Base-by-base conservation (phyloP, 2,329 filamentous ascomycete genomes). In the Zarea fungicola region DNA sequence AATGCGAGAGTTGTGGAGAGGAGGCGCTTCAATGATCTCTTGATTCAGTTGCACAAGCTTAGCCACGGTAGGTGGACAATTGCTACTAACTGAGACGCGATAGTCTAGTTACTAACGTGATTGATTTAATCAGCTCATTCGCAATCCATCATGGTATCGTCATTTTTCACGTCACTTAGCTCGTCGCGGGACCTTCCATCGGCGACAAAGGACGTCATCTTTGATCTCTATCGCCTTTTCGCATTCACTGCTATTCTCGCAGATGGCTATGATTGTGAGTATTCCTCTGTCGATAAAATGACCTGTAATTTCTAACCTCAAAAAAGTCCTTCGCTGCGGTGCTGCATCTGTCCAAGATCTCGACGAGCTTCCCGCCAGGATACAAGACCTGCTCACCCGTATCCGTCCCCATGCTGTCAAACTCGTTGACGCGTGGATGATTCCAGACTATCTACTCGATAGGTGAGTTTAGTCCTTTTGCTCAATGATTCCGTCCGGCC, bases 361-460 rank as follows among this genome's bases (percentile, higher is more conserved):
- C 18, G 46, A 49, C n/a, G 39, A 31, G 4, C 37, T 49, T 5
- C 39, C 46, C 11, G 46, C 22, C 14, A 42, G 39, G 8, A 43
- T 49, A 9, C 31, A 49, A 21, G 31, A 19, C 3, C 31, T 49
- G 16, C 71, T 90, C 5, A 80, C 83, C 50, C 83, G 88, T 53
- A 81, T 90, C 52, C 74, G 87, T 6, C 87, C 86, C 3, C 86
- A 90, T 60, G 84, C 86, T 1, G 75, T 90, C 13, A 67, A 79
- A 10, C 68, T 90, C 10, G 85, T 89, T 0, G 86, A 90, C 59
- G 72, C 83, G 0, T 90, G 86, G 87, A 78, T 80, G 52, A 87
- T 90, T 66, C 81, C 85, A 1, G 86, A 90, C 62, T 90, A 84
- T 84, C 83, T 87, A 58, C 75, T 90, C 2, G 85, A 90, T 62